phyloP scores from a whole-genome alignment of 1,284 basidiomycete genomes.

The Entoloma clypeatum region DNA sequence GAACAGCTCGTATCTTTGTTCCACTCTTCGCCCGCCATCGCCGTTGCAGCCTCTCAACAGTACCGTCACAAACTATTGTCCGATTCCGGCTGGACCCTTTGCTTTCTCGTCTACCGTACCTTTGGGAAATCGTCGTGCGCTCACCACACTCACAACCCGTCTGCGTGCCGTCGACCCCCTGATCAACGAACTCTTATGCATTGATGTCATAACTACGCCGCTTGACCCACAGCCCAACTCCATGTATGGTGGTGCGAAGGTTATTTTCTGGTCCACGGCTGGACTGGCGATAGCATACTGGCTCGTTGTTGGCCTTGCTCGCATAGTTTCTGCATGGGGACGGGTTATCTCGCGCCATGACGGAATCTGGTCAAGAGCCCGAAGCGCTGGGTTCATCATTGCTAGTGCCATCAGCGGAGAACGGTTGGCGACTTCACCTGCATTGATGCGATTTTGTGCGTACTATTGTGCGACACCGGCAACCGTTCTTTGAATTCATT shows the following conservation, averaged over 20 bases:
- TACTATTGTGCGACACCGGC: constrained; percentile 13
- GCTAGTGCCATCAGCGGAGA: constrained; percentile 94
- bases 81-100: constrained; percentile 70
- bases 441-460: constrained; percentile 83
- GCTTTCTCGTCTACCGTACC: constrained; percentile 79
- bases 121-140: constrained; percentile 63
- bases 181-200: constrained; percentile 75
- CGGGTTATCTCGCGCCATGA: constrained; percentile 59
- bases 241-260: constrained; percentile 70
- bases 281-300: constrained; percentile 79
- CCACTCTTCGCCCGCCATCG: constrained; percentile 69
- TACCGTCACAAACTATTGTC: constrained; percentile 61
- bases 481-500: constrained; percentile 18
- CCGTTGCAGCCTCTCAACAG: constrained; percentile 46
- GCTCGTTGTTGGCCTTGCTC: constrained; percentile 73
- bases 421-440: constrained; percentile 78
- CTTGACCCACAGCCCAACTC: constrained; percentile 51
- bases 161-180: constrained; percentile 87
- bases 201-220: constrained; percentile 78
- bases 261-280: constrained; percentile 83
- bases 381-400: constrained; percentile 81
- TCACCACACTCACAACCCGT: constrained; percentile 82
- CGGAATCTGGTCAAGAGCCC: constrained; percentile 64
- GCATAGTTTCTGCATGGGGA: constrained; percentile 81
- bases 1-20: constrained; percentile 73